Base-by-base conservation (phyloP, 495 filamentous ascomycete species). In the Hypoxylon subgilvum region DNA sequence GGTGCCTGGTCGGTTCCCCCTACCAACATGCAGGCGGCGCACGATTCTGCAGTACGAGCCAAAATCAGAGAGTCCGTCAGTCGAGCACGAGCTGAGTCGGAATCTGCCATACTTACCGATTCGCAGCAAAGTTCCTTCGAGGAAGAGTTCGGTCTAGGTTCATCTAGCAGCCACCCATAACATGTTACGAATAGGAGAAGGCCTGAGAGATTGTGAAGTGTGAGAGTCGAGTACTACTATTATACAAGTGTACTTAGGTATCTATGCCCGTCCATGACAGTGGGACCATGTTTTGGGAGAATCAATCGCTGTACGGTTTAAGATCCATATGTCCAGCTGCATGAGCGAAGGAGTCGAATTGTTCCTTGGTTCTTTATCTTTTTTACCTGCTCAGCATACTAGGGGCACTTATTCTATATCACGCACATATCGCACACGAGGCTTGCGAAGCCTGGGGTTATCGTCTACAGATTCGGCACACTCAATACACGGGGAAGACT, bases 271-370 rank as follows among this genome's bases (percentile, higher is more conserved):
- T 45, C 41, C 44, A 59, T 17, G 44, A 43, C 49, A 32, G 50
- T 41, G 28, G 30, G 16, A 25, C 17, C 27, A 46, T 54, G 49
- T 43, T 43, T 41, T 40, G 49, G 45, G 49, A n/a, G n/a, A n/a
- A n/a, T n/a, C n/a, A n/a, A 54, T 44, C 30, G 52, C 34, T 55
- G 46, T 61, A 63, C 45, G 47, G 40, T 52, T 42, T 56, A 46
- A 17, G 55, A 60, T 55, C 47, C 51, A 56, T 57, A 65, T 52
- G 42, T 61, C 62, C 62, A 52, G 36, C 35, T 60, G 62, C 62
- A 65, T 65, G 36, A 65, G 62, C 62, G 62, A 61, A 23, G 62
- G 62, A 60, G 62, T 61, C 50, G 62, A 61, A 42, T 40, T 49
- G 27, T 44, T 10, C 42, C 56, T 50, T 45, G 13, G 52, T 55